A percentile compares a stretch with the other conserved stretches of the same genome.
Conservation (phyloP, 139 green algal genomes). For the Mesotaenium endlicherianum region DNA sequence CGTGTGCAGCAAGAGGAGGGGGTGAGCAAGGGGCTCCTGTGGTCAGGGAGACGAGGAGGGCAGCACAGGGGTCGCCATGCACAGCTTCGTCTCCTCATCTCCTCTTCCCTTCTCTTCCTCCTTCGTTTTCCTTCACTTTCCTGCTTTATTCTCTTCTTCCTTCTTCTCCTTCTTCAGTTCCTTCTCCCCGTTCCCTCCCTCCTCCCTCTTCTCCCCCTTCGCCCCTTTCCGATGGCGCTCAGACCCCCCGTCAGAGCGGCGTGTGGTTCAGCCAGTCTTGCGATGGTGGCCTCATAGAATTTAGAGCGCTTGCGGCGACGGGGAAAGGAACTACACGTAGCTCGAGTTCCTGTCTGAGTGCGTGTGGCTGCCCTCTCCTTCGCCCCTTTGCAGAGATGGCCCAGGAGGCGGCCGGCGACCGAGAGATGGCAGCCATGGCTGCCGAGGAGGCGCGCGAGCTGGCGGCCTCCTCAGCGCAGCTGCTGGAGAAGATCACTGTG, state of each 20-base stretch:
- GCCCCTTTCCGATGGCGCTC: no score
- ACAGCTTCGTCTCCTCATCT: no score
- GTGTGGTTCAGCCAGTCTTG: no score
- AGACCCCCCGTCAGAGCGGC: no score
- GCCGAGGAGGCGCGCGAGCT: slow-evolving; percentile 68
- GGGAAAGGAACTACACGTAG: neutral
- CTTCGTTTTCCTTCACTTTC: neutral
- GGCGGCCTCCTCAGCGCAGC: slow-evolving; percentile 13
- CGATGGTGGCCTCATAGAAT: no score
- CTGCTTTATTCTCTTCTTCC: neutral
- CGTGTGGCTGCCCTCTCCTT: neutral
- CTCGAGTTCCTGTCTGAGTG: neutral
- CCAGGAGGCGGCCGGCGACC: slow-evolving; percentile 58
- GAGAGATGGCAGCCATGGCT: slow-evolving; percentile 72
- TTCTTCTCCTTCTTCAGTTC: no score
- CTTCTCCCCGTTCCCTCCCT: no score
- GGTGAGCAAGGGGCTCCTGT: no score
- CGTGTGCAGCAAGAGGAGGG: no score
- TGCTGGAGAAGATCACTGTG: slow-evolving; percentile 38
- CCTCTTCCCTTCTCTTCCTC: neutral
- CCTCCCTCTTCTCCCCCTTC: neutral
- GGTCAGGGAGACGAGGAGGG: no score
- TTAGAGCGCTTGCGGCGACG: neutral
- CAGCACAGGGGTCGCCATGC: no score
- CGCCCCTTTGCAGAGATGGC: neutral